phyloP scores from a whole-genome alignment of 768 basidiomycete species.

The Tephrocybe sp. region DNA sequence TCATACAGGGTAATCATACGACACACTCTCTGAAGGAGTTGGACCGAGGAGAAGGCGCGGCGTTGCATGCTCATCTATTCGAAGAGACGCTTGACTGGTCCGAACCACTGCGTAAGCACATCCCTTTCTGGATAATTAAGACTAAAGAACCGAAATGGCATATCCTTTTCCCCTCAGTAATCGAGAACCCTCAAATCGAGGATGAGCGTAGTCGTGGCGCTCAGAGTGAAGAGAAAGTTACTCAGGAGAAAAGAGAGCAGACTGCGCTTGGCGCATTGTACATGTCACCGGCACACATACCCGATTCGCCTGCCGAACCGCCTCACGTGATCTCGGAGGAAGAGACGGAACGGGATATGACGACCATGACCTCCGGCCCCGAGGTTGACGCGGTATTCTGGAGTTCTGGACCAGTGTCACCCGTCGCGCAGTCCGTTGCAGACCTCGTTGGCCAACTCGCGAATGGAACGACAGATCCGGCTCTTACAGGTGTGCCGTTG shows the following conservation, averaged over 20 bases:
- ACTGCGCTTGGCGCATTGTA: constrained; percentile 76
- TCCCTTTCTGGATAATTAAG: constrained; percentile 16
- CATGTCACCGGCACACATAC: constrained; percentile 68
- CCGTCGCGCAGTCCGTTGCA: constrained; percentile 51
- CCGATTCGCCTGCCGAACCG: constrained; percentile 77
- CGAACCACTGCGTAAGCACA: constrained; percentile 75
- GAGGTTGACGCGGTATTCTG: constrained; percentile 71
- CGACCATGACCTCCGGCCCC: constrained; percentile 67
- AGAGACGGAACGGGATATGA: constrained; percentile 62
- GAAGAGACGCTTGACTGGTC: constrained; percentile 87
- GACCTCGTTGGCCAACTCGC: constrained; percentile 70
- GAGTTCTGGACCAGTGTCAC: constrained; percentile 40
- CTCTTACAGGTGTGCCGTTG: constrained; percentile 34
- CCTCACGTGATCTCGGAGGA: constrained; percentile 60
- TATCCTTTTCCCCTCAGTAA: constrained; percentile 37
- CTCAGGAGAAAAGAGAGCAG: constrained; percentile 79
- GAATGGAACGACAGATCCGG: constrained; percentile 39
- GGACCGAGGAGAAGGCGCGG: constrained; percentile 86
- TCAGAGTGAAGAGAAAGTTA: constrained; percentile 64
- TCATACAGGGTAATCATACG: constrained; percentile 69
- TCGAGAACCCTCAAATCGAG: constrained; percentile 57
- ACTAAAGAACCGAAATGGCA: constrained; percentile 16
- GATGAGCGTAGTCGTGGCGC: constrained; percentile 58
- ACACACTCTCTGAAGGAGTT: constrained; percentile 78
- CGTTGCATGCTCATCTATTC: constrained; percentile 78